Conservation (phyloP, 441 rosid species). For the Populus trichocarpa region DNA sequence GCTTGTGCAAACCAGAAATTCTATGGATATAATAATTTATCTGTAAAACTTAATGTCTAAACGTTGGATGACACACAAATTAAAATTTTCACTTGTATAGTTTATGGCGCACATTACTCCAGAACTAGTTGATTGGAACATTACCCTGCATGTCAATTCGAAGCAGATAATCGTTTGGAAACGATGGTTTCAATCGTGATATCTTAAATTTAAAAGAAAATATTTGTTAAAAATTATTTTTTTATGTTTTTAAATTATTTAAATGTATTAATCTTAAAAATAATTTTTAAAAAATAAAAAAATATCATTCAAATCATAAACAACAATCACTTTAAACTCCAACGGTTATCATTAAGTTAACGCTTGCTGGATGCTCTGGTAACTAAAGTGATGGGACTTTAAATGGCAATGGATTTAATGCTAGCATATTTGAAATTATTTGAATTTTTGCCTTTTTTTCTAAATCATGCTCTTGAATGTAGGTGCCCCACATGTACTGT, state of each 20-base stretch:
- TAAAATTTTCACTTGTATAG: neutral
- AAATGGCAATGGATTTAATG: neutral
- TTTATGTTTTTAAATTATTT: too few species aligned
- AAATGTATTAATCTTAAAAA: too few species aligned
- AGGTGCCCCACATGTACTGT: neutral
- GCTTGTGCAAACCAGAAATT: neutral
- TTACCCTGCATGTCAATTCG: neutral
- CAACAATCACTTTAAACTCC: too few species aligned
- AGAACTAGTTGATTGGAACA: neutral
- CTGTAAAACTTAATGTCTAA: neutral
- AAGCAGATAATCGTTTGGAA: neutral
- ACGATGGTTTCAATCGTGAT: too few species aligned
- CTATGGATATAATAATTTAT: neutral
- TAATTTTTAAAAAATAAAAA: too few species aligned
- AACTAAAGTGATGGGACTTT: neutral
- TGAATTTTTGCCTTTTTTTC: slow-evolving; percentile 4
- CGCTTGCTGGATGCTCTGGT: neutral
- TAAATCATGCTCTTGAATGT: neutral
- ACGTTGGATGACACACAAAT: neutral
- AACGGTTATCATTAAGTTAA: neutral
- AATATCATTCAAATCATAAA: too few species aligned
- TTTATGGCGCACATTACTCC: neutral
- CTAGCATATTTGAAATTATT: slow-evolving; percentile 7
- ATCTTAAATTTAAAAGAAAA: too few species aligned
- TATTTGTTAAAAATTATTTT: too few species aligned